These are phyloP conservation scores for Prototheca cutis DNA, from an alignment of 163 green algal genomes.

Conservation along the genomic window DNA sequence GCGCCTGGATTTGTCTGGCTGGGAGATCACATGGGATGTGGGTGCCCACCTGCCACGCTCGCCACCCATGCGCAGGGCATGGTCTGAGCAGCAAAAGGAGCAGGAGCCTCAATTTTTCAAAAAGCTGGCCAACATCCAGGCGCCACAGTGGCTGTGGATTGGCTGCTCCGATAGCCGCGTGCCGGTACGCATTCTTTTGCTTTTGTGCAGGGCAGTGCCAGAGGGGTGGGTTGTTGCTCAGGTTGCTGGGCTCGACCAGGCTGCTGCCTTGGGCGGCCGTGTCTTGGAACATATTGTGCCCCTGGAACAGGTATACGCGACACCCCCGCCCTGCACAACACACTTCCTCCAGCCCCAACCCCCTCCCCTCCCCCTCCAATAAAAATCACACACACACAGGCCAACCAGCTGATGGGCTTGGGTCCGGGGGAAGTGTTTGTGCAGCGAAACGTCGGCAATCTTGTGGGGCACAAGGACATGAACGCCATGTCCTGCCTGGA, in stretches of 20 bases:
- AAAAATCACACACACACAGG: constrained; percentile 15
- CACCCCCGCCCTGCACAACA: no score
- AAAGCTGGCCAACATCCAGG: constrained; percentile 36
- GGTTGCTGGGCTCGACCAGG: no score
- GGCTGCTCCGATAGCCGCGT: constrained; percentile 70
- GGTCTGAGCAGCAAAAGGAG: constrained; percentile 8
- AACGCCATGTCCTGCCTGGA: constrained; percentile 73
- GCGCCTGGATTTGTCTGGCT: no score
- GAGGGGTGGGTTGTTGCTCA: no score
- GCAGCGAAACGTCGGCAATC: constrained; percentile 79
- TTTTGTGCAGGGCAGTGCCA: no score
- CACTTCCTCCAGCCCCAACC: no score
- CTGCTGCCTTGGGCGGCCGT: no score
- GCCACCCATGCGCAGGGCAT: constrained; percentile 9
- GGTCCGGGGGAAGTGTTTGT: constrained; percentile 71
- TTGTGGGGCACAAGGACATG: constrained; percentile 65
- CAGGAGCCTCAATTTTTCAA: constrained; percentile 52
- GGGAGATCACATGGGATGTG: no score
- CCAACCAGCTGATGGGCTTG: constrained; percentile 57
- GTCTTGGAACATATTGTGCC: no score
- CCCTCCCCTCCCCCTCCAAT: neutral
- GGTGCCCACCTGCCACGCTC: no score
- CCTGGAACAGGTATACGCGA: no score
- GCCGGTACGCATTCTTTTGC: constrained; percentile 26
- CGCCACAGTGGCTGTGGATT: constrained; percentile 71